Evolutionary conservation across 495 filamentous ascomycete genomes (phyloP).

Genomic region (Penicillium paxilli): DNA sequence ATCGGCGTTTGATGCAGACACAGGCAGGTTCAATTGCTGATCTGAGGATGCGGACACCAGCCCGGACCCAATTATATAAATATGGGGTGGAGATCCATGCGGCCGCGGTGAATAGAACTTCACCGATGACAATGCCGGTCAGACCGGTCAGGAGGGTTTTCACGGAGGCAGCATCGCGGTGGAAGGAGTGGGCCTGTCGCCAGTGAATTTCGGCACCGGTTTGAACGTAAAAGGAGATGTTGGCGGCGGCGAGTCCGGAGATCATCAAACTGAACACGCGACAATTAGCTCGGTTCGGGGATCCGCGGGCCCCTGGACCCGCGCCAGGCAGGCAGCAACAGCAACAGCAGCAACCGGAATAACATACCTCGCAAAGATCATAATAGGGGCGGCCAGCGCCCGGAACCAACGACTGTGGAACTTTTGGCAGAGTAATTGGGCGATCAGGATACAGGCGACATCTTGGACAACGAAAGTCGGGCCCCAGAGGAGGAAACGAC

Average conservation of each 20-base stretch:
- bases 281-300: constrained; percentile 1
- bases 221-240: constrained; percentile 30
- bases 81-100: constrained; percentile 19
- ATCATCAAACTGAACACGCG: constrained; percentile 17
- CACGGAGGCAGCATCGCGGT: constrained; percentile 24
- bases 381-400: constrained; percentile 16
- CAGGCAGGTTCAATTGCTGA: background rate
- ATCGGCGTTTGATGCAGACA: constrained; percentile 4
- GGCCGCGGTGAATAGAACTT: constrained; percentile 16
- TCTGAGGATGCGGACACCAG: background rate
- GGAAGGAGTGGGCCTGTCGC: constrained; percentile 29
- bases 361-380: constrained; percentile 31
- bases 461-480: constrained; percentile 42
- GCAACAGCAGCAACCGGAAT: too few species aligned
- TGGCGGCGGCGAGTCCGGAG: constrained; percentile 26
- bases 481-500: constrained; percentile 38
- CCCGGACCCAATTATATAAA: constrained; percentile 12
- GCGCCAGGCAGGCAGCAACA: too few species aligned
- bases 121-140: constrained; percentile 21
- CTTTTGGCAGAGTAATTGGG: constrained; percentile 24
- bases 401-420: constrained; percentile 25
- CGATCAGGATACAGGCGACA: constrained; percentile 29
- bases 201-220: constrained; percentile 36
- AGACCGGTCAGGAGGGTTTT: constrained; percentile 27
- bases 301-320: too few species aligned